A percentile compares a stretch with the other conserved stretches of the same genome.
Evolutionary conservation across 1,139 yeast species (phyloP).

Genomic region (Blastobotrys capitulatus): DNA sequence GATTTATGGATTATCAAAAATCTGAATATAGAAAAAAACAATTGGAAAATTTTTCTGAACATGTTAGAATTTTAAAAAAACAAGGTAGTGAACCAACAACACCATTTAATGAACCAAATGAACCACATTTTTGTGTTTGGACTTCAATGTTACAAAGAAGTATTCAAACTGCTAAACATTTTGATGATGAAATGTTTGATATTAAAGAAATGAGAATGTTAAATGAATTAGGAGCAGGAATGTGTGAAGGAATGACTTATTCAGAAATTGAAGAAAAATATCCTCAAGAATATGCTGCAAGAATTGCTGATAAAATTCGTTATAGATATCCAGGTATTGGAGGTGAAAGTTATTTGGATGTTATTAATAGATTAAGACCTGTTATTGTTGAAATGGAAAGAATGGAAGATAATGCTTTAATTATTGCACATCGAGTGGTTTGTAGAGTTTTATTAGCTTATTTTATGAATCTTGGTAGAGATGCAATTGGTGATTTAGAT

Average conservation of each 20-base stretch:
- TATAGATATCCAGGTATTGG: slow-evolving; percentile 95
- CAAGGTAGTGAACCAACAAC: slow-evolving; percentile 31
- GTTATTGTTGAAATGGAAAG: slow-evolving; percentile 90
- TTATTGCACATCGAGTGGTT: slow-evolving; percentile 87
- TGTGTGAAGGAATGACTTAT: slow-evolving; percentile 87
- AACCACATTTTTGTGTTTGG: slow-evolving; percentile 83
- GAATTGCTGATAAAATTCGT: slow-evolving; percentile 68
- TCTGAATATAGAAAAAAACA: slow-evolving; percentile 63
- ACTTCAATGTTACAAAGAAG: slow-evolving; percentile 80
- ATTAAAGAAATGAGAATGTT: slow-evolving; percentile 89
- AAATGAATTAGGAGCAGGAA: slow-evolving; percentile 90
- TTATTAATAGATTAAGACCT: slow-evolving; percentile 81
- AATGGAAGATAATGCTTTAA: slow-evolving; percentile 77
- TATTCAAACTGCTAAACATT: slow-evolving; percentile 68
- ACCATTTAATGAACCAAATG: slow-evolving; percentile 42
- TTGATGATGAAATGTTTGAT: slow-evolving; percentile 63
- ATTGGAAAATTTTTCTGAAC: slow-evolving; percentile 45
- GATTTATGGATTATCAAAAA: slow-evolving; percentile 70
- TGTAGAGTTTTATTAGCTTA: slow-evolving; percentile 83
- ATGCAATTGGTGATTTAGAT: slow-evolving; percentile 81
- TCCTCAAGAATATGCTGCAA: slow-evolving; percentile 74
- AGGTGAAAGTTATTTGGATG: slow-evolving; percentile 95
- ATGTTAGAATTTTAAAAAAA: slow-evolving; percentile 31
- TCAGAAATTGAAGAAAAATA: slow-evolving; percentile 63
- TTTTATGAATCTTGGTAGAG: slow-evolving; percentile 77